These are phyloP conservation scores for Apiospora malaysiana DNA, from an alignment of 2,329 filamentous ascomycete genomes.

Conservation along the genomic window DNA sequence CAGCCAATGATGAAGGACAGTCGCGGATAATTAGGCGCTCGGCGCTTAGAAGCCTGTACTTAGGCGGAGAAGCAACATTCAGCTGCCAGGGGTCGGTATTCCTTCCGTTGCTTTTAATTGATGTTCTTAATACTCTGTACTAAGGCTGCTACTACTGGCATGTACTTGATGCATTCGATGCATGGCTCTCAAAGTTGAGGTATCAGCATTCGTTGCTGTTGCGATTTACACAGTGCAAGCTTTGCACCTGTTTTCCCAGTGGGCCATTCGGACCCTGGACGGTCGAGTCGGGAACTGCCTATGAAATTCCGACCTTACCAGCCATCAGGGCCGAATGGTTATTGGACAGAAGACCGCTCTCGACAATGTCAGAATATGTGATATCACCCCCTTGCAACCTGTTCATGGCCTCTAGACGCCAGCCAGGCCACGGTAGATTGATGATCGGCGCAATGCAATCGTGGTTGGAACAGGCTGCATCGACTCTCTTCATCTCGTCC, in stretches of 20 bases:
- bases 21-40: slow-evolving; percentile 20
- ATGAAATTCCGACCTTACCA: neutral
- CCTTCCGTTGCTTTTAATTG: neutral
- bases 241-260: neutral
- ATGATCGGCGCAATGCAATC: slow-evolving; percentile 13
- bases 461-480: slow-evolving; percentile 9
- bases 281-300: neutral
- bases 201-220: neutral
- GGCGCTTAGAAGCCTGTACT: neutral
- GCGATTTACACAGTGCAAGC: neutral
- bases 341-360: neutral
- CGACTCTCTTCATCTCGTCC: slow-evolving; percentile 1
- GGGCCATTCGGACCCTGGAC: neutral
- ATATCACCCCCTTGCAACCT: neutral
- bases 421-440: neutral
- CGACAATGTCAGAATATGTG: neutral
- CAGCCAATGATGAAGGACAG: neutral
- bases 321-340: neutral
- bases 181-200: neutral
- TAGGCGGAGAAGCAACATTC: neutral
- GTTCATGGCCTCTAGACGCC: neutral
- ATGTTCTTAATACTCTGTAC: neutral
- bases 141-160: neutral
- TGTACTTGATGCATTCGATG: neutral
- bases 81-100: neutral